Percentiles rank a stretch among this genome's conserved stretches.
These are phyloP conservation scores for Nemania abortiva DNA, from an alignment of 2,329 filamentous ascomycete species.

Conservation along the genomic window DNA sequence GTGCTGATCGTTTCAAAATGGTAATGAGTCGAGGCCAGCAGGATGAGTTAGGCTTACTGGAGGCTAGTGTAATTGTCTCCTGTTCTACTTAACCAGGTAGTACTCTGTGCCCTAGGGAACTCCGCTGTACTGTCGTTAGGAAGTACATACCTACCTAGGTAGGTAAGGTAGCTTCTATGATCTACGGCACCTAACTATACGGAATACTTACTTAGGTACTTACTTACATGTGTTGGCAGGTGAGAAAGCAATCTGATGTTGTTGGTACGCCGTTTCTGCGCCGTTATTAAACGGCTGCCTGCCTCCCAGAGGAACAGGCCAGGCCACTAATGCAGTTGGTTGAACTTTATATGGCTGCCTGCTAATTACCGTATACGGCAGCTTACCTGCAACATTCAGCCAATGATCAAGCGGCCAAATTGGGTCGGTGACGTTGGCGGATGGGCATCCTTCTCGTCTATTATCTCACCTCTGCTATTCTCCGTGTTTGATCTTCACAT, in stretches of 20 bases:
- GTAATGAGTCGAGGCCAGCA: conserved; percentile 2
- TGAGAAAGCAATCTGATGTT: not conserved
- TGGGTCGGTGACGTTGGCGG: conserved; percentile 10
- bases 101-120: not conserved
- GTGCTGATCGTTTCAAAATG: conserved; percentile 31
- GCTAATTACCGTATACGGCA: not conserved
- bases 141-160: too few species aligned
- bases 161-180: too few species aligned
- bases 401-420: not conserved
- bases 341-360: conserved; percentile 10
- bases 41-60: not conserved
- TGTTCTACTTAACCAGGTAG: too few species aligned
- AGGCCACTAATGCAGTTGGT: conserved; percentile 1
- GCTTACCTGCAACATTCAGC: not conserved
- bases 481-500: conserved; percentile 29
- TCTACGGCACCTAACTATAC: too few species aligned
- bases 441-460: conserved; percentile 17
- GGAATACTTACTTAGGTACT: too few species aligned
- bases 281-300: conserved; percentile 4
- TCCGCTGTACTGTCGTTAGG: not conserved
- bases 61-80: not conserved
- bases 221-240: too few species aligned
- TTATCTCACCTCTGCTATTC: conserved; percentile 18
- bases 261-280: not conserved
- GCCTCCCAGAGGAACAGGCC: not conserved